Base-by-base conservation (phyloP, 2,329 filamentous ascomycete genomes). In the Sporothrix inflata region DNA sequence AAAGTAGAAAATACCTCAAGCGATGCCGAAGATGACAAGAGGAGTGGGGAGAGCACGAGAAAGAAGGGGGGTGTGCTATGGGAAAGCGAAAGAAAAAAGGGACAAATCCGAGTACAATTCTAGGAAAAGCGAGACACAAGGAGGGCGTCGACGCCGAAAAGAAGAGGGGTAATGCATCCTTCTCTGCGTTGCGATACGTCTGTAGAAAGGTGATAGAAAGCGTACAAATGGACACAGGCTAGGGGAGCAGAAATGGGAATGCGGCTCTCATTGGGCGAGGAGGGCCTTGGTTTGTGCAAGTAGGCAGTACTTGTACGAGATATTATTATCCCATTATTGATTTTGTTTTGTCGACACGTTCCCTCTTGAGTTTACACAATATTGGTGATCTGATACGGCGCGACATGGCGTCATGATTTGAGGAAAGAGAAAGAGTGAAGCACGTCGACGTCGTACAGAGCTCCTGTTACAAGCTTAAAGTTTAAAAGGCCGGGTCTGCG, bases 1-100 rank as follows among this genome's bases (percentile, higher is more conserved):
- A 21, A 51, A 53, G 60, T 65, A 65, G 68, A 71, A 71, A 71
- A 65, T 71, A 63, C 57, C 69, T 65, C 69, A 71, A 55, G 45
- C 55, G 38, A 60, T 42, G 57, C 57, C 40, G 30, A 53, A 65
- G 57, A 65, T 34, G 45, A 55, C 40, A 11, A 45, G 27, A 19
- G 21, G 40, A 11, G 27, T 24, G 14, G 45, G 11, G 24, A 49
- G 14, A 38, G 24, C 16, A 30, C 5, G 34, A 30, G 34, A 47
- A 16, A 27, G 24, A 12, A 27, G 9, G 55, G 69, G 55, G 60
- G 68, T 70, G 68, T 70, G 14, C 30, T 34, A 47, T 65, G n/a
- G 38, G 11, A 65, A 65, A 45, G 38, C 21, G 12, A 7, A 45
- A 21, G 16, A 24, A 63, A 42, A 45, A 11, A 16, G 34, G n/a